Percentiles rank a stretch among this genome's conserved stretches.
Evolutionary conservation across 306 rosid species (phyloP).

Genomic region (Vicia villosa): DNA sequence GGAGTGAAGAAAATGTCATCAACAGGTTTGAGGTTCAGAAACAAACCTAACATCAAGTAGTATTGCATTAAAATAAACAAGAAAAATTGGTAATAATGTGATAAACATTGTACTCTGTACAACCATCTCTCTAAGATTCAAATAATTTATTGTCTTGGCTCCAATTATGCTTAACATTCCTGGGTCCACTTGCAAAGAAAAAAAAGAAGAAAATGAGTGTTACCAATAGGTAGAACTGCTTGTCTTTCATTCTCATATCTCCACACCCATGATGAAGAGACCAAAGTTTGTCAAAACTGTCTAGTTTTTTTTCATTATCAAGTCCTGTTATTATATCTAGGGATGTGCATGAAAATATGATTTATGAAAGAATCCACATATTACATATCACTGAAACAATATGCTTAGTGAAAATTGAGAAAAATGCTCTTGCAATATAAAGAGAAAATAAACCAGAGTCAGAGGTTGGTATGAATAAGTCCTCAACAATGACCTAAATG

Average conservation of each 20-base stretch:
- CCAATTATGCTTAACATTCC: slow-evolving; percentile 75
- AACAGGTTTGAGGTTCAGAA: not conserved
- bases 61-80: slow-evolving; percentile 7
- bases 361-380: no score
- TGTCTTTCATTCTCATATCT: slow-evolving; percentile 83
- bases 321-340: no score
- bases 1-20: slow-evolving; percentile 9
- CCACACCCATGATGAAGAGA: slow-evolving; percentile 60
- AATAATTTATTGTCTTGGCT: slow-evolving; percentile 76
- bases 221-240: slow-evolving; percentile 95
- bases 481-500: no score
- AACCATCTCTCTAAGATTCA: slow-evolving; percentile 88
- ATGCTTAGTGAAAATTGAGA: no score
- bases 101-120: slow-evolving; percentile 66
- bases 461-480: no score
- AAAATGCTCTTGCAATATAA: no score
- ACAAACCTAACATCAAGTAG: not conserved
- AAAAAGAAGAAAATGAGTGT: slow-evolving; percentile 35
- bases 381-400: no score
- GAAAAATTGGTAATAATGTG: not conserved
- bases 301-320: slow-evolving; percentile 1
- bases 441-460: no score
- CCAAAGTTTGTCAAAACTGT: slow-evolving; percentile 12
- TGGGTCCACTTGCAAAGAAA: slow-evolving; percentile 74
- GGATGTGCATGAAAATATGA: no score